Evolutionary conservation across 2,329 filamentous ascomycete species (phyloP), one percentile per base, ranked within the genome.

Genomic region (Zymoseptoria passerinii): DNA sequence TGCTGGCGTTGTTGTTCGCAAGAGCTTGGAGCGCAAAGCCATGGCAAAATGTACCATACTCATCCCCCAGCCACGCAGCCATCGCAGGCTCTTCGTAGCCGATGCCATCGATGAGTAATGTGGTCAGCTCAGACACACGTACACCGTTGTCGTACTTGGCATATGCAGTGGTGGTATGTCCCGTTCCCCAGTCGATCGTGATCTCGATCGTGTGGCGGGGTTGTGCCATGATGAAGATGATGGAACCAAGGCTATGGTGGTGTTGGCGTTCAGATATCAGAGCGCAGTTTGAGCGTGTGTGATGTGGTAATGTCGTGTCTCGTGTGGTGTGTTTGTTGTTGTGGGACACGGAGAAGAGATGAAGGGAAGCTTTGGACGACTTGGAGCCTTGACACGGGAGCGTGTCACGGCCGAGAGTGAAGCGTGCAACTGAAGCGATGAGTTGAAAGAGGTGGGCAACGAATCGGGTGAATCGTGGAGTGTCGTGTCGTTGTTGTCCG

Each of bases 31-130:
- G 57, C 40, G 58, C 55, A 8, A 23, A 48, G 10, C 61, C 61
- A 5, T 61, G 53, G 1, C 59, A n/a, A 18, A 63, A 57, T 5
- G 51, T 50, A 10, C 27, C 55, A 8, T 56, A n/a, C n/a, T n/a
- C n/a, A n/a, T n/a, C n/a, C n/a, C n/a, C 55, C 10, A 50, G 28
- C 53, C 55, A 63, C 5, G 59, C 49, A 2, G 57, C 61, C 52
- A 58, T 61, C 27, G 49, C 50, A 2, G 28, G 56, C 1, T 61
- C 57, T 48, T 61, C 59, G 19, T 23, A 29, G 3, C 27, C n/a
- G 6, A 9, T 10, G 20, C 51, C 55, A 6, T 19, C 28, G 23
- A 62, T 60, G 19, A 52, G 29, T 9, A 62, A n/a, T 4, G 55
- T 40, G 7, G 4, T 20, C 8, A 48, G 35, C 3, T 44, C 7